A percentile compares a stretch with the other conserved stretches of the same genome.
Evolutionary conservation across 345 rosid genomes (phyloP).

Genomic region (Moricandia arvensis): DNA sequence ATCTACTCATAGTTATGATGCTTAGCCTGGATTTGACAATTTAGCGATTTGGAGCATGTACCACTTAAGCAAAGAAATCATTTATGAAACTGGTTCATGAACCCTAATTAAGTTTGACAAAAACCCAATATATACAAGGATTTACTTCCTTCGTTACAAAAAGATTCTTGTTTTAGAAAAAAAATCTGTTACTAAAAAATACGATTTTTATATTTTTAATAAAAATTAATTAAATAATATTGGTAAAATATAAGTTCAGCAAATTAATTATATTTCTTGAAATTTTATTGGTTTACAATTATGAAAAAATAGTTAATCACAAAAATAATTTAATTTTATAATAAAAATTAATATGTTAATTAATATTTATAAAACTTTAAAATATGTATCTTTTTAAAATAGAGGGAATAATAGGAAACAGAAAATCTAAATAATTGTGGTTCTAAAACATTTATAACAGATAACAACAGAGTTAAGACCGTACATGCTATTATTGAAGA

Average conservation of each 20-base stretch:
- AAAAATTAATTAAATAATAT: no score
- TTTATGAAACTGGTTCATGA: slow-evolving; percentile 20
- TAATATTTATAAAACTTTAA: no score
- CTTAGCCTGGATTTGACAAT: slow-evolving; percentile 13
- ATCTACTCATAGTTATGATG: not conserved
- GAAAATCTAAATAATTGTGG: not conserved
- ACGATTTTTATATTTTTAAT: no score
- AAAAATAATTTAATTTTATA: no score
- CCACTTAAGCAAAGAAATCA: not conserved
- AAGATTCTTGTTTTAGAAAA: no score
- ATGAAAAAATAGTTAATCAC: no score
- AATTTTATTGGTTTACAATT: no score
- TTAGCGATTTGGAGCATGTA: slow-evolving; percentile 14
- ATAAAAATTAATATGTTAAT: no score
- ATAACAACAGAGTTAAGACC: slow-evolving; percentile 19
- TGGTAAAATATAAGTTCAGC: no score
- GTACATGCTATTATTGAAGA: slow-evolving; percentile 32
- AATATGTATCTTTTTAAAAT: no score
- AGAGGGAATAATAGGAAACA: not conserved
- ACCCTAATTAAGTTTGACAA: not conserved
- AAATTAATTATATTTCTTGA: no score
- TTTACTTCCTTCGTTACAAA: not conserved
- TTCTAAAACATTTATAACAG: slow-evolving; percentile 24
- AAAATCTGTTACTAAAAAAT: no score
- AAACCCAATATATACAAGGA: not conserved